Evolutionary conservation across 441 rosid species (phyloP).

Genomic region (Eutrema salsugineum): DNA sequence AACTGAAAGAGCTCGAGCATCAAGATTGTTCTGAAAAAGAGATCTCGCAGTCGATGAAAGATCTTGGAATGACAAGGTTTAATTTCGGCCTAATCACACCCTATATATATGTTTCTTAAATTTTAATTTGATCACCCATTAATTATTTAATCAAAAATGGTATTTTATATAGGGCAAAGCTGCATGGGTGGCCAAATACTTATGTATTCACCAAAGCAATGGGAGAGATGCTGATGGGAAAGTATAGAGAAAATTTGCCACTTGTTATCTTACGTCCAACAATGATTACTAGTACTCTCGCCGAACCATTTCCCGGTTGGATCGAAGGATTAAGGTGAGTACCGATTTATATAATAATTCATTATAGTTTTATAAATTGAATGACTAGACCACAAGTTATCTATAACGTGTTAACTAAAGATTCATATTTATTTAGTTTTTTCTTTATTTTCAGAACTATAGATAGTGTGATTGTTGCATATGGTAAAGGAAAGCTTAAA

Average conservation of each 20-base stretch:
- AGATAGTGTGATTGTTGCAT: slow-evolving; percentile 77
- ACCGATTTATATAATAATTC: not conserved
- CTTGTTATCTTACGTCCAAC: slow-evolving; percentile 52
- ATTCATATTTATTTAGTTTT: not conserved
- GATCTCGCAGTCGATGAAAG: slow-evolving; percentile 52
- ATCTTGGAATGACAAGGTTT: slow-evolving; percentile 65
- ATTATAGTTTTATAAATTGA: not conserved
- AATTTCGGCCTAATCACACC: not conserved
- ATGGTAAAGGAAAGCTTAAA: slow-evolving; percentile 71
- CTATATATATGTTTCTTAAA: not conserved
- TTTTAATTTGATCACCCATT: not conserved
- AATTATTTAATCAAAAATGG: not conserved
- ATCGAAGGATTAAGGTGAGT: slow-evolving; percentile 54
- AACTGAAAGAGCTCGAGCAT: slow-evolving; percentile 45
- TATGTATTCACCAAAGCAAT: slow-evolving; percentile 70
- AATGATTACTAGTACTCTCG: slow-evolving; percentile 50
- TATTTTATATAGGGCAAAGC: slow-evolving; percentile 43
- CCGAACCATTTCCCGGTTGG: slow-evolving; percentile 73
- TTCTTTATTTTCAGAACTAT: slow-evolving; percentile 54
- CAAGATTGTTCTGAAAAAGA: slow-evolving; percentile 43
- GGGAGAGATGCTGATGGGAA: slow-evolving; percentile 56
- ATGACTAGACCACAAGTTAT: not conserved
- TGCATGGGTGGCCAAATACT: slow-evolving; percentile 68
- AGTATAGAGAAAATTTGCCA: slow-evolving; percentile 36
- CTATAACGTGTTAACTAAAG: not conserved